Evolutionary conservation across 352 stramenopile genomes (phyloP).

Genomic region (Globisporangium paroecandrum): DNA sequence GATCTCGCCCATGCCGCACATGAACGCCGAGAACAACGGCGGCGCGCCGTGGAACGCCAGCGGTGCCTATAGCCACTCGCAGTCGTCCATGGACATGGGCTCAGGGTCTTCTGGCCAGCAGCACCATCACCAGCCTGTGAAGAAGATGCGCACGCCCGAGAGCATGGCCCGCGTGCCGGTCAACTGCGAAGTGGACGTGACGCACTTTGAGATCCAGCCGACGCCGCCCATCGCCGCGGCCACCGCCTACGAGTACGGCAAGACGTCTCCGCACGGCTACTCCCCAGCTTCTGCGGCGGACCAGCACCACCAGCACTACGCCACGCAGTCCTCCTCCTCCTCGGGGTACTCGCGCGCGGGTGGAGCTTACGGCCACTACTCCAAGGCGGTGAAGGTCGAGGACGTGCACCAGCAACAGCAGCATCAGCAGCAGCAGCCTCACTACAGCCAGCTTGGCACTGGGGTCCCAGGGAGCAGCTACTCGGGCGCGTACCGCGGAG

Average conservation of each 20-base stretch:
- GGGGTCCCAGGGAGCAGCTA: conserved; percentile 1
- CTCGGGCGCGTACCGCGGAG: conserved; percentile 5
- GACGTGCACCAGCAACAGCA: conserved; percentile 8
- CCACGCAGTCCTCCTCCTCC: neutral
- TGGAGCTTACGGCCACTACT: conserved; percentile 14
- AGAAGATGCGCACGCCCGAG: conserved; percentile 58
- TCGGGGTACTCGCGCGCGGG: conserved; percentile 9
- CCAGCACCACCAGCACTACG: conserved; percentile 16
- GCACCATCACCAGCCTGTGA: conserved; percentile 31
- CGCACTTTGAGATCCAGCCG: conserved; percentile 15
- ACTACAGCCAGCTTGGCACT: neutral
- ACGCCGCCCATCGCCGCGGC: conserved; percentile 15
- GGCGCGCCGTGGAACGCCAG: conserved; percentile 25
- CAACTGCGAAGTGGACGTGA: conserved; percentile 17
- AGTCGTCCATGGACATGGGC: conserved; percentile 1
- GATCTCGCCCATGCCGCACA: conserved; percentile 37
- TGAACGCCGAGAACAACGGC: conserved; percentile 7
- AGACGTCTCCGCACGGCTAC: conserved; percentile 20
- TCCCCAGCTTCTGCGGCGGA: conserved; percentile 8
- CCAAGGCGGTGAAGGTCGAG: conserved; percentile 16
- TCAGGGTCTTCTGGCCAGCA: neutral
- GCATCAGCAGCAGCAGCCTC: conserved; percentile 5
- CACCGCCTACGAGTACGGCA: conserved; percentile 20
- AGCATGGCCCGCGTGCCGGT: conserved; percentile 10
- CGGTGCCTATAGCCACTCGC: conserved; percentile 6